A percentile compares a stretch with the other conserved stretches of the same genome.
These are phyloP conservation scores for Yamadazyma buinensis DNA, from an alignment of 1,139 yeast genomes.

Conservation along the genomic window DNA sequence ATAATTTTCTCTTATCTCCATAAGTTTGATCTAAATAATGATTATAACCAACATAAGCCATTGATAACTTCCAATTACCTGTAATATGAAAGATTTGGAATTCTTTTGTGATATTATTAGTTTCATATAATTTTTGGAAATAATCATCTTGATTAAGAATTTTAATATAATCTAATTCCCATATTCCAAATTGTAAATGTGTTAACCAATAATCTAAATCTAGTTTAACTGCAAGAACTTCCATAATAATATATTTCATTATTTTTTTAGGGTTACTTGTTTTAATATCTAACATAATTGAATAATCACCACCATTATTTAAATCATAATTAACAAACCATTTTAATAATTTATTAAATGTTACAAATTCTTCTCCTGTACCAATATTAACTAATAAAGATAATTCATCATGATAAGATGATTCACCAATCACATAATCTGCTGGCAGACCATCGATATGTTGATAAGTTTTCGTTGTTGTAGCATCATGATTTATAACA, in stretches of 20 bases:
- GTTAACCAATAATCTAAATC: constrained; percentile 65
- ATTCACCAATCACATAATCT: constrained; percentile 37
- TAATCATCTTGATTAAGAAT: constrained; percentile 41
- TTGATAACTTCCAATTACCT: constrained; percentile 31
- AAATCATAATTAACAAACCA: constrained; percentile 50
- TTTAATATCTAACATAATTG: constrained; percentile 81
- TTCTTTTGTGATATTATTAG: constrained; percentile 14
- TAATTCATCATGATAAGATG: constrained; percentile 37
- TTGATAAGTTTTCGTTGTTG: constrained; percentile 60
- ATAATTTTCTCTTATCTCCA: constrained; percentile 21
- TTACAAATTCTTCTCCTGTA: constrained; percentile 58
- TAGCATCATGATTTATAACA: constrained; percentile 72
- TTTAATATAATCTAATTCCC: constrained; percentile 68
- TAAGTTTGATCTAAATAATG: constrained; percentile 26
- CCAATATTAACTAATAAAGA: constrained; percentile 50
- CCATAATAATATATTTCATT: constrained; percentile 48
- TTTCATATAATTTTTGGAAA: constrained; percentile 25
- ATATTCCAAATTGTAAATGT: constrained; percentile 72
- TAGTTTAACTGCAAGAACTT: constrained; percentile 42
- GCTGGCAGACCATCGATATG: constrained; percentile 37
- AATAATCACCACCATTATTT: constrained; percentile 15
- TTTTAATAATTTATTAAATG: constrained; percentile 53
- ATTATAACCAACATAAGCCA: constrained; percentile 35
- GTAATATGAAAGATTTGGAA: constrained; percentile 40
- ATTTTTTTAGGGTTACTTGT: constrained; percentile 61